phyloP scores from a whole-genome alignment of 305 asterid species.

The Salvia sclarea region DNA sequence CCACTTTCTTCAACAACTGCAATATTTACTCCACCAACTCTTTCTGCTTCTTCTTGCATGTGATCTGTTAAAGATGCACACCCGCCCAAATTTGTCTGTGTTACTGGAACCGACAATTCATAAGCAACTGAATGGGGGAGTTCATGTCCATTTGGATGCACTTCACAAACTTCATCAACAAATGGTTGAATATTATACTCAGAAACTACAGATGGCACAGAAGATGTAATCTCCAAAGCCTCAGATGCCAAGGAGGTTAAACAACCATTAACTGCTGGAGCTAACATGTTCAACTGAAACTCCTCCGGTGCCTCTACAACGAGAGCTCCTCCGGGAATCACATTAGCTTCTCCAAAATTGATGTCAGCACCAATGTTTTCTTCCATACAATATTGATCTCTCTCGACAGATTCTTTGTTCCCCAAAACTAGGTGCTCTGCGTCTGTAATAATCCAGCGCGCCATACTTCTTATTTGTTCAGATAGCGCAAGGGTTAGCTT shows the following conservation, averaged over 20 bases:
- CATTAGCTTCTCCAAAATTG: constrained; percentile 33
- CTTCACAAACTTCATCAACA: constrained; percentile 37
- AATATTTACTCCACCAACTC: constrained; percentile 35
- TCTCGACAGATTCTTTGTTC: constrained; percentile 35
- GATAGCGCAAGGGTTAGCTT: constrained; percentile 51
- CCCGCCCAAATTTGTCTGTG: constrained; percentile 36
- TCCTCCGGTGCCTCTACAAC: constrained; percentile 36
- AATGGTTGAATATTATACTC: constrained; percentile 34
- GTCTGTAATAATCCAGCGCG: constrained; percentile 50
- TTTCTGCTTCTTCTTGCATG: constrained; percentile 38
- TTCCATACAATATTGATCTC: constrained; percentile 31
- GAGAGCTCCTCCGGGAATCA: constrained; percentile 37
- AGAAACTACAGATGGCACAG: constrained; percentile 32
- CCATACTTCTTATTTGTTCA: constrained; percentile 48
- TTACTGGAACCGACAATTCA: constrained; percentile 37
- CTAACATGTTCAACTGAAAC: constrained; percentile 37
- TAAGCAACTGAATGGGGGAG: constrained; percentile 39
- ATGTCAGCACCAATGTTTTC: constrained; percentile 39
- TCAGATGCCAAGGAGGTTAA: constrained; percentile 38
- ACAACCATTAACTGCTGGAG: constrained; percentile 41
- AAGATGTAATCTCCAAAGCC: constrained; percentile 37
- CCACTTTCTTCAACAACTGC: constrained; percentile 41
- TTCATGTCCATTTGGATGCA: constrained; percentile 42
- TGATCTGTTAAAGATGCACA: constrained; percentile 39
- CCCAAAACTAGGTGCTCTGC: constrained; percentile 33